Percentiles rank a stretch among this genome's conserved stretches.
Evolutionary conservation across 2,329 filamentous ascomycete genomes (phyloP).

Genomic region (Leptodontidium sp.): DNA sequence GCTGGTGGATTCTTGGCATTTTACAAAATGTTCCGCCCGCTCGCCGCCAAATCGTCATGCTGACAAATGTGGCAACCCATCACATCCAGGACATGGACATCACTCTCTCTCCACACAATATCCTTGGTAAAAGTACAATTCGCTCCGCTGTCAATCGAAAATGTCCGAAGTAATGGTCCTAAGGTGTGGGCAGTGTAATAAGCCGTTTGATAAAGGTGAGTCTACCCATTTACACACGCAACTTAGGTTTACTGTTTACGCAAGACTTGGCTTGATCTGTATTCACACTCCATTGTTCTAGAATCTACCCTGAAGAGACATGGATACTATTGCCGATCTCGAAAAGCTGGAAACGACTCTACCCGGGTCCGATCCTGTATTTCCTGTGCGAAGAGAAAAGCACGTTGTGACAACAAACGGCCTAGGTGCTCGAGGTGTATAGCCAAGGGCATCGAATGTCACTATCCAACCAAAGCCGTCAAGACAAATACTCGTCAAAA

Average conservation of each 20-base stretch:
- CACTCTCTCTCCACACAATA: not conserved
- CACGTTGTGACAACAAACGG: slow-evolving; percentile 49
- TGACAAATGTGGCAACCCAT: slow-evolving; percentile 36
- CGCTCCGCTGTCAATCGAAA: slow-evolving; percentile 1
- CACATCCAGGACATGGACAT: not conserved
- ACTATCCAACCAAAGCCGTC: slow-evolving; percentile 45
- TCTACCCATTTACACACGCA: slow-evolving; percentile 22
- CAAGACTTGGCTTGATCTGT: not conserved
- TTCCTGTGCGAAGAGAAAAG: slow-evolving; percentile 49
- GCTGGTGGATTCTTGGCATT: slow-evolving; percentile 28
- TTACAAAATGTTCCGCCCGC: slow-evolving; percentile 44
- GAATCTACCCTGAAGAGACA: slow-evolving; percentile 54
- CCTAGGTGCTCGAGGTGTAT: slow-evolving; percentile 52
- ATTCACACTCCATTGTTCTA: slow-evolving; percentile 35
- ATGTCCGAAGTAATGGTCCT: not conserved
- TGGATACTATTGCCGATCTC: slow-evolving; percentile 55
- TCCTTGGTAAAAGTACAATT: not conserved
- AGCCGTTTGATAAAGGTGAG: slow-evolving; percentile 53
- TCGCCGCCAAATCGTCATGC: slow-evolving; percentile 27
- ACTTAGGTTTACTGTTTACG: no score
- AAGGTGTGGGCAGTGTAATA: slow-evolving; percentile 47
- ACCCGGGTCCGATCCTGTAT: slow-evolving; percentile 49
- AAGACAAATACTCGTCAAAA: slow-evolving; percentile 28
- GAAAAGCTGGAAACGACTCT: slow-evolving; percentile 39
- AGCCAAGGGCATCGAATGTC: slow-evolving; percentile 48